These are phyloP conservation scores for Fusarium buxicola DNA, from an alignment of 2,329 filamentous ascomycete species.

Conservation along the genomic window DNA sequence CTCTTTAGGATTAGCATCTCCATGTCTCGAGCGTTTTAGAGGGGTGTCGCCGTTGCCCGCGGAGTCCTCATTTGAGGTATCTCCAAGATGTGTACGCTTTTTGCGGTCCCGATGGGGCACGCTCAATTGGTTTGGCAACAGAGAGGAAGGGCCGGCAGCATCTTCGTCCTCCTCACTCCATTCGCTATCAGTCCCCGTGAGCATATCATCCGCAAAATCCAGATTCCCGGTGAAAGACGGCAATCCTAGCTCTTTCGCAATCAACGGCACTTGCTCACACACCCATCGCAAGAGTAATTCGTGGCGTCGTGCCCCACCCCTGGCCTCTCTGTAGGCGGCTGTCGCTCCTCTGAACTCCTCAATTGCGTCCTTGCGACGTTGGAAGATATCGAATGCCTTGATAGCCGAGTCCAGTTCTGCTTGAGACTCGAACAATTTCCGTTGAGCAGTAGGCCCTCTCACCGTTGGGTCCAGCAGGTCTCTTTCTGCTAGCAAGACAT, in stretches of 20 bases:
- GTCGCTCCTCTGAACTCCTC: slow-evolving; percentile 17
- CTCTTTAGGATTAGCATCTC: background rate
- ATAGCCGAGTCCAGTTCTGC: slow-evolving; percentile 31
- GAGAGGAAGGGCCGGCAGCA: background rate
- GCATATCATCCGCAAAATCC: background rate
- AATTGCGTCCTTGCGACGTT: slow-evolving; percentile 19
- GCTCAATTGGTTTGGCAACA: background rate
- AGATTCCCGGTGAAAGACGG: slow-evolving; percentile 3
- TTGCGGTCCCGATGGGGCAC: slow-evolving; percentile 15
- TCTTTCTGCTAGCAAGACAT: slow-evolving; percentile 33
- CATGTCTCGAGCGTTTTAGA: slow-evolving; percentile 22
- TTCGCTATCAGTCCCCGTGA: slow-evolving; percentile 5
- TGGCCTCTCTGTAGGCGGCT: slow-evolving; percentile 20
- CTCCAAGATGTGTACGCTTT: slow-evolving; percentile 23
- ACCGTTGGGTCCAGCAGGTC: slow-evolving; percentile 32
- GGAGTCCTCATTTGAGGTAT: slow-evolving; percentile 8
- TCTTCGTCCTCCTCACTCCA: slow-evolving; percentile 15
- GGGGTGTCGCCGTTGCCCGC: background rate
- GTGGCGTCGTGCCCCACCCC: slow-evolving; percentile 29
- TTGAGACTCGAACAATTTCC: slow-evolving; percentile 25
- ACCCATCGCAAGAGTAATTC: slow-evolving; percentile 38
- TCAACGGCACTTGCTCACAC: slow-evolving; percentile 29
- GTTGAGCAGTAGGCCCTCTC: slow-evolving; percentile 15
- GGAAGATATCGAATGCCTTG: slow-evolving; percentile 25
- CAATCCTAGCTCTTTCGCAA: slow-evolving; percentile 31